Base-by-base conservation (phyloP, 1,284 basidiomycete genomes). In the Trichosporon coremiiforme region DNA sequence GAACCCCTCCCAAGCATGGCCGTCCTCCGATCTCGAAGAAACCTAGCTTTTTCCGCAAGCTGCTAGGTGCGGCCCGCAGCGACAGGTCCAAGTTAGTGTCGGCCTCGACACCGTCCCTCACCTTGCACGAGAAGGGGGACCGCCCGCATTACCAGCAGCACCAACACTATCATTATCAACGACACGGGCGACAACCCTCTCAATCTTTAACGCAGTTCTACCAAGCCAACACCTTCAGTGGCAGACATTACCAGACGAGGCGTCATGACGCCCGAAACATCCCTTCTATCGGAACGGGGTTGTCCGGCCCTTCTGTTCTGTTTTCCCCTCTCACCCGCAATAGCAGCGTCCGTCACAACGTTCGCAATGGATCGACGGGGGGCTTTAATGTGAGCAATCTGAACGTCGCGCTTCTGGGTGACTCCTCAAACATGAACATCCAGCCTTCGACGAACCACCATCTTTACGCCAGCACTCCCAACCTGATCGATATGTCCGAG, bases 41-140 rank as follows among this genome's bases (percentile, higher is more conserved):
- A 17, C 63, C 53, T 15, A 66, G 53, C 31, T 55, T 67, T 8
- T 69, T 70, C n/a, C 22, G 57, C 22, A 60, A 60, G n/a, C 31
- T 60, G 31, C 57, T 67, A 4, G 63, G 66, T 20, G 29, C 47
- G 8, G 9, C 29, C 17, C 65, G 69, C 31, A 66, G n/a, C 22
- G 50, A 67, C 38, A 47, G 62, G 50, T 62, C 36, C 55, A 36
- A 68, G 57, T 33, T 69, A 4, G 22, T 53, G 0, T 69, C 68
- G 0, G 60, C 36, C 6, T 68, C 66, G 3, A 66, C 71, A 1
- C 68, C 71, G 4, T 31, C 68, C 5, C 65, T 71, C 33, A 22
- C 15, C 57, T 33, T 60, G 17, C 57, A 60, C 13, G 57, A 60
- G 20, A 60, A 20, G 17, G 31, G 20, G 1, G 57, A 60, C 5